Conservation (phyloP, 225 moss, liverwort and hornwort species). For the Pleurozium schreberi region DNA sequence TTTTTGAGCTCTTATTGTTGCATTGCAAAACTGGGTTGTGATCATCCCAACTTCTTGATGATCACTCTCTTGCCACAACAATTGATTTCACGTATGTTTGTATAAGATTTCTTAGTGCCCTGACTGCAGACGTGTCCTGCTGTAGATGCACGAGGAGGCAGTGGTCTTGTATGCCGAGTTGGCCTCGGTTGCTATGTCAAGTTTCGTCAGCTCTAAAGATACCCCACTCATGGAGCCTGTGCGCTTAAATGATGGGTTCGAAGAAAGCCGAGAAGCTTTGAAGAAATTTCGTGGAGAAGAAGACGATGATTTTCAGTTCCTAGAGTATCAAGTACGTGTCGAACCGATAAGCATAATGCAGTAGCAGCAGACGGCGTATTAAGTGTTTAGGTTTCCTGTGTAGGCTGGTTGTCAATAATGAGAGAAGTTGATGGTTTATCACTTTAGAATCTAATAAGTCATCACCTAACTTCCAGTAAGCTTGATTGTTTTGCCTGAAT, state of each 20-base stretch:
- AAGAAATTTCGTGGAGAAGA: conserved; percentile 64
- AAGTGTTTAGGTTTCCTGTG: not conserved
- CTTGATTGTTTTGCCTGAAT: not conserved
- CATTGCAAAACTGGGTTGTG: not conserved
- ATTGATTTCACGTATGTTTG: not conserved
- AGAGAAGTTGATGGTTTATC: not conserved
- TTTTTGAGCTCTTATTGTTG: not conserved
- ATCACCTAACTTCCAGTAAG: not conserved
- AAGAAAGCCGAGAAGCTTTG: conserved; percentile 50
- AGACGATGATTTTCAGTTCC: conserved; percentile 60
- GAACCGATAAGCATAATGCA: not conserved
- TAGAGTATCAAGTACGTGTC: conserved; percentile 49
- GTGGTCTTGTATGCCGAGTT: conserved; percentile 52
- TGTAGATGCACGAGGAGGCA: conserved; percentile 60
- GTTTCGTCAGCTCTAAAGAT: conserved; percentile 55
- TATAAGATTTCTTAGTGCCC: not conserved
- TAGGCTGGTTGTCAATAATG: not conserved
- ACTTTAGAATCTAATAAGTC: not conserved
- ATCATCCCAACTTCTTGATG: not conserved
- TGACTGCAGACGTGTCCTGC: conserved; percentile 29
- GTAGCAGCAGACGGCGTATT: not conserved
- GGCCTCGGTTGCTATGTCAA: conserved; percentile 52
- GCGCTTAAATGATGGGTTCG: conserved; percentile 52
- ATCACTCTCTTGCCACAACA: not conserved
- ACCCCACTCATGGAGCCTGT: conserved; percentile 54